Base-by-base conservation (phyloP, 1,284 basidiomycete species). In the Hemileia vastatrix region DNA sequence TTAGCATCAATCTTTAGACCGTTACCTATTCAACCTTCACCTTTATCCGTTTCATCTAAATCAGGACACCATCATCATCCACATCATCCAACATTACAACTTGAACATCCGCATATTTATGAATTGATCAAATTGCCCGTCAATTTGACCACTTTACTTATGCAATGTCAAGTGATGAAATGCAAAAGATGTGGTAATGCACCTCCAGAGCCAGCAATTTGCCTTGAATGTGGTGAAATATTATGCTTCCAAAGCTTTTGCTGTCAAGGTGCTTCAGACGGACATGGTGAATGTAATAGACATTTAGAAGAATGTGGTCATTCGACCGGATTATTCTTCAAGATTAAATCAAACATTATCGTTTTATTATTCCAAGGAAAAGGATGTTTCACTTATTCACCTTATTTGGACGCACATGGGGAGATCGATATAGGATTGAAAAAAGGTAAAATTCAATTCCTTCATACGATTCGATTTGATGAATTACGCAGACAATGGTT, bases 391-490 rank as follows among this genome's bases (percentile, higher is more conserved):
- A 82, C 83, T 1, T 83, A 84, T 18, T 88, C 92, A 50, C 93
- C 95, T 0, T 97, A 96, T 72, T 81, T 98, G 45, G 94, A 98
- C 70, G 83, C 84, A 2, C 94, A 97, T 67, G 94, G 94, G 0
- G 94, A 98, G 74, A 83, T 91, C 2, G 95, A 98, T 75, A 80
- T 88, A n/a, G 88, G 87, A 0, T 88, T 96, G 84, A 83, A 90
- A 87, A 90, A 76, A 73, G 81, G 91, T 4, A 83, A 90, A 54
- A 82, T 90, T 53, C 93, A 97, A 74, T 90, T 84, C 73, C 77
- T 97, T 19, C 90, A 96, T 71, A 79, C 81, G 55, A 84, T 86
- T n/a, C 81, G 94, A 36, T 90, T 90, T 84, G 93, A 97, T 72
- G 94, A 96, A 64, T 81, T 95, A 53, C 82, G 92, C 24, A 90